Evolutionary conservation across 306 rosid genomes (phyloP).

Genomic region (Lagenaria siceraria): DNA sequence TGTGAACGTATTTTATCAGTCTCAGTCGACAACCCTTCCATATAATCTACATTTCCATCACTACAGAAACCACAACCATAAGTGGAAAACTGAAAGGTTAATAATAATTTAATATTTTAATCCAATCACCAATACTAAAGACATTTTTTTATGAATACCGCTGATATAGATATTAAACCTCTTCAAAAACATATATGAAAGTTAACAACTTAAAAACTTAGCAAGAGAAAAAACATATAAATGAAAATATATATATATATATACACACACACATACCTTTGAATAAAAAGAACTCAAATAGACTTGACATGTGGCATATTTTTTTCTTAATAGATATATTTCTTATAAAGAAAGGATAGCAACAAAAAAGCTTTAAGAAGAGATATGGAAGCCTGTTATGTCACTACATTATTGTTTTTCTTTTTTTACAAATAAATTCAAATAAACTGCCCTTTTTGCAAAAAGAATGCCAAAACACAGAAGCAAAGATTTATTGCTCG

Average conservation of each 20-base stretch:
- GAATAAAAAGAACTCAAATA: background rate
- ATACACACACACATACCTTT: too few species aligned
- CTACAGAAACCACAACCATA: slow-evolving; percentile 39
- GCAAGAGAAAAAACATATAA: background rate
- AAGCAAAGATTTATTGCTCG: background rate
- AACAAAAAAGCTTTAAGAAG: background rate
- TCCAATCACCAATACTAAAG: background rate
- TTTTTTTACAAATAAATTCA: background rate
- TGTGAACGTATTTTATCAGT: slow-evolving; percentile 40
- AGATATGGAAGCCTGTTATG: background rate
- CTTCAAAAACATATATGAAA: background rate
- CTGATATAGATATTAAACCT: background rate
- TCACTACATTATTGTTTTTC: background rate
- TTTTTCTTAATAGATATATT: too few species aligned
- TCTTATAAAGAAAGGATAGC: too few species aligned
- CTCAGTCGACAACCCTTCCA: slow-evolving; percentile 60
- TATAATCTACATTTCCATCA: slow-evolving; percentile 55
- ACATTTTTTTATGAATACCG: background rate
- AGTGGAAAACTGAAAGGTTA: slow-evolving; percentile 13
- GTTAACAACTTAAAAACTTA: background rate
- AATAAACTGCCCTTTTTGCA: background rate
- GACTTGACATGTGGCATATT: background rate
- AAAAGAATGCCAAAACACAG: background rate
- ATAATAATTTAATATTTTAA: background rate
- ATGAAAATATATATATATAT: too few species aligned